These are phyloP conservation scores for Dianthus caryophyllus DNA, from an alignment of 148 eudicot genomes.

Conservation along the genomic window DNA sequence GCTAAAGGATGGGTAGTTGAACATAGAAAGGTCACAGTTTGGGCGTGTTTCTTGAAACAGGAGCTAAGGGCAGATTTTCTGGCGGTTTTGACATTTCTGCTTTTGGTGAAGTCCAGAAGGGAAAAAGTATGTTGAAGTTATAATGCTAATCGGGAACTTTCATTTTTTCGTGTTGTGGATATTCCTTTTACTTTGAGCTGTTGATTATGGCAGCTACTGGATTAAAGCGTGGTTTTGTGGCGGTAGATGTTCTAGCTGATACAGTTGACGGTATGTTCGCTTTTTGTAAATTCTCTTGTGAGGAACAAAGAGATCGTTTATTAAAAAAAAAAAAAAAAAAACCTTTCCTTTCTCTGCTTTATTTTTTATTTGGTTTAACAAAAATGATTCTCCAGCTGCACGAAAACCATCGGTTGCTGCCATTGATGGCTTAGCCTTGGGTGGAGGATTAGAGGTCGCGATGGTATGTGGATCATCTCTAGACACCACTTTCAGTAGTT, in stretches of 20 bases:
- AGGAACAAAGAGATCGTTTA: not conserved
- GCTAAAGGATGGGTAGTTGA: not conserved
- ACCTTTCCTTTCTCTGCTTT: not conserved
- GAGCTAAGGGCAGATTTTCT: slow-evolving; percentile 83
- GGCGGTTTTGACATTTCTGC: slow-evolving; percentile 94
- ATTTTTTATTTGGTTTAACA: not conserved
- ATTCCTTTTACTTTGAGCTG: slow-evolving; percentile 13
- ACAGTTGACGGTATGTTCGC: slow-evolving; percentile 61
- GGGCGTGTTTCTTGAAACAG: slow-evolving; percentile 35
- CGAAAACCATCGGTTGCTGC: slow-evolving; percentile 94
- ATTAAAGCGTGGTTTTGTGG: slow-evolving; percentile 70
- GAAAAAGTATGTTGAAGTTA: slow-evolving; percentile 40
- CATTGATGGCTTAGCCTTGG: slow-evolving; percentile 89
- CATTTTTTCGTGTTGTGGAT: not conserved
- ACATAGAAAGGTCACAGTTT: slow-evolving; percentile 3
- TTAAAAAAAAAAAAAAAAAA: no score
- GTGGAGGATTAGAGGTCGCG: slow-evolving; percentile 96
- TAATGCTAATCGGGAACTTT: not conserved
- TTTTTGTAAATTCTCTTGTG: not conserved
- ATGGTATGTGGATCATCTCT: slow-evolving; percentile 54
- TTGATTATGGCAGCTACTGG: slow-evolving; percentile 42
- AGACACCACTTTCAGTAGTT: not conserved
- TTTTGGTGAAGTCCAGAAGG: slow-evolving; percentile 62
- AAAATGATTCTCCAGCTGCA: slow-evolving; percentile 44
- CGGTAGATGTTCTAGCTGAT: slow-evolving; percentile 78